Percentiles rank a stretch among this genome's conserved stretches.
phyloP scores from a whole-genome alignment of 176 grass and related monocot species.

The Avena eriantha region DNA sequence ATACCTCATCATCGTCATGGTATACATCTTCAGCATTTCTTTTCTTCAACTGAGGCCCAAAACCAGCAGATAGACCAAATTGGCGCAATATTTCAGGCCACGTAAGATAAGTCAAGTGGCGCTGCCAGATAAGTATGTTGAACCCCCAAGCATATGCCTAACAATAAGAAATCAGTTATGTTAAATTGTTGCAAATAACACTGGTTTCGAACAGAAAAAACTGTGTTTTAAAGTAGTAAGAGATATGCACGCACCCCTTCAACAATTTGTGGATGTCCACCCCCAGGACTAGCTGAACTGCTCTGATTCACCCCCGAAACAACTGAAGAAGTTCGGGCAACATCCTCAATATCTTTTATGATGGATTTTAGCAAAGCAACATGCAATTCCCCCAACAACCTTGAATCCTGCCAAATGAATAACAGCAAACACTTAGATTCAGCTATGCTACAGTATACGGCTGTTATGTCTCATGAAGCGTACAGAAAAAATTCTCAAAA shows the following conservation, averaged over 20 bases:
- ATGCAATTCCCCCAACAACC: constrained; percentile 82
- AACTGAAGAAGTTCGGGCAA: constrained; percentile 77
- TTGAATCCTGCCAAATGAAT: constrained; percentile 76
- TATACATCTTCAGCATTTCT: constrained; percentile 54
- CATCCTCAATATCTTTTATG: constrained; percentile 96
- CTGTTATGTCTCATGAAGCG: constrained; percentile 24
- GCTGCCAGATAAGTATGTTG: constrained; percentile 85
- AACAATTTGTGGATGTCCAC: constrained; percentile 85
- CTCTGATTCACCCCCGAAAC: constrained; percentile 76
- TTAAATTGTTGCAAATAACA: constrained; percentile 3
- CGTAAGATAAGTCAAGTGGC: constrained; percentile 76
- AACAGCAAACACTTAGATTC: background rate
- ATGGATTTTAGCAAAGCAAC: constrained; percentile 85
- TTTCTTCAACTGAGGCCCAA: constrained; percentile 85
- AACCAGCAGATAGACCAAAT: constrained; percentile 88
- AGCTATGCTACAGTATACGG: background rate
- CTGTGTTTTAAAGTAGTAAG: background rate
- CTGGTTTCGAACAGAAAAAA: constrained; percentile 19
- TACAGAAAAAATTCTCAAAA: background rate
- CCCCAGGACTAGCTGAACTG: constrained; percentile 69
- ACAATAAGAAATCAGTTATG: constrained; percentile 36
- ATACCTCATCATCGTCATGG: constrained; percentile 81
- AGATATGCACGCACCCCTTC: constrained; percentile 67
- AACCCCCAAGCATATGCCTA: constrained; percentile 96
- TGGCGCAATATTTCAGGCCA: constrained; percentile 96